A percentile compares a stretch with the other conserved stretches of the same genome.
phyloP scores from a whole-genome alignment of 305 asterid genomes.

The Caryopteris hybrid region DNA sequence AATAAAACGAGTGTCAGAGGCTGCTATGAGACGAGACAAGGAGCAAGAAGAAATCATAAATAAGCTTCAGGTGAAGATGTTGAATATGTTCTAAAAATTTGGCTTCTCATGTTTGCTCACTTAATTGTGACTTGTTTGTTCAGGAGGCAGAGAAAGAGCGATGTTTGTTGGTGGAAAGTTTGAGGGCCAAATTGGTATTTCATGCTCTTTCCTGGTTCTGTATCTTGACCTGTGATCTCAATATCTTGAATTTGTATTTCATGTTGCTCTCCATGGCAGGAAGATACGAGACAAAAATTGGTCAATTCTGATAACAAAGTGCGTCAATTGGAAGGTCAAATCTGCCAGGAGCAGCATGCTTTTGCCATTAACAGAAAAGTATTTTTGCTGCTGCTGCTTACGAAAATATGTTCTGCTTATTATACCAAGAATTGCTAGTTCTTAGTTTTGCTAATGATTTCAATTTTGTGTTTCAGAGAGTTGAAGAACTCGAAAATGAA shows the following conservation, averaged over 20 bases:
- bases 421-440: conserved; percentile 1
- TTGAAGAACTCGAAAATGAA: conserved; percentile 82
- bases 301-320: conserved; percentile 83
- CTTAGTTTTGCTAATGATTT: conserved; percentile 18
- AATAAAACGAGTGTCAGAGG: conserved; percentile 58
- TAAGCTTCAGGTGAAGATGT: conserved; percentile 69
- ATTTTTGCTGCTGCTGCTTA: conserved; percentile 18
- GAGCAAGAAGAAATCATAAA: conserved; percentile 86
- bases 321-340: conserved; percentile 82
- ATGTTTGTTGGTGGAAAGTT: conserved; percentile 62
- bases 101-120: conserved; percentile 4
- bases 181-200: conserved; percentile 91
- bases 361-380: conserved; percentile 63
- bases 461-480: conserved; percentile 42
- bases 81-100: conserved; percentile 1
- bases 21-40: conserved; percentile 71
- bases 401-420: conserved; percentile 4
- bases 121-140: conserved; percentile 17
- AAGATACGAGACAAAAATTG: conserved; percentile 85
- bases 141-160: conserved; percentile 93
- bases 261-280: conserved; percentile 40
- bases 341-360: conserved; percentile 72
- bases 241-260: neutral
- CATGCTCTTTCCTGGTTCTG: neutral
- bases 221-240: neutral